phyloP scores from a whole-genome alignment of 257 asterid species.

The Gentiana macrophylla region DNA sequence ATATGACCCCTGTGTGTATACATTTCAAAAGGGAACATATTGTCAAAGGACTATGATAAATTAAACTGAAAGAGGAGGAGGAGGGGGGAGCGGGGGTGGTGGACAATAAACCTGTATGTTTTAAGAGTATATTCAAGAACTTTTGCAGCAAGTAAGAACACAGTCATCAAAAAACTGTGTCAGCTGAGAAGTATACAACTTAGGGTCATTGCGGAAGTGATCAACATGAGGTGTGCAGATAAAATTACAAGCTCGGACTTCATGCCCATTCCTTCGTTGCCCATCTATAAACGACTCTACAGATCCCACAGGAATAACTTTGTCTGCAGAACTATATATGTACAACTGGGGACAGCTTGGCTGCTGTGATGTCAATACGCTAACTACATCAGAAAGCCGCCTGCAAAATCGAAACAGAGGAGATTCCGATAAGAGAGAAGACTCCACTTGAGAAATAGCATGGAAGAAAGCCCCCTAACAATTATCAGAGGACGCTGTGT shows the following conservation, averaged over 20 bases:
- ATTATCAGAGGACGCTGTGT: no score
- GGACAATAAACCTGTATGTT: no score
- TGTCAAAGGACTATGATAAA: no score
- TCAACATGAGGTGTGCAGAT: constrained; percentile 84
- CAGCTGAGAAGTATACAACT: constrained; percentile 76
- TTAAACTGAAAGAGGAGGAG: no score
- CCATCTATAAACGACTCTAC: constrained; percentile 84
- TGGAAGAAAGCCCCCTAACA: no score
- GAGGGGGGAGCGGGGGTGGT: no score
- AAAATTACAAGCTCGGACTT: constrained; percentile 82
- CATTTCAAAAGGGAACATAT: no score
- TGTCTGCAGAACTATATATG: constrained; percentile 93
- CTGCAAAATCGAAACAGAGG: constrained; percentile 27
- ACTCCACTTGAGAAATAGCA: neutral
- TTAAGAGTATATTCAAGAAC: constrained; percentile 19
- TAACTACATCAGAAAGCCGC: constrained; percentile 70
- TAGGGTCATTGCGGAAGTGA: constrained; percentile 74
- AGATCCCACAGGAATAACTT: constrained; percentile 65
- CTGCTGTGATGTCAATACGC: constrained; percentile 54
- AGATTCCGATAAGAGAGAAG: neutral
- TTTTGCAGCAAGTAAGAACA: constrained; percentile 43
- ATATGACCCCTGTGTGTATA: no score
- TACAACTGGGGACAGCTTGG: constrained; percentile 87
- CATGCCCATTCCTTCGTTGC: constrained; percentile 55
- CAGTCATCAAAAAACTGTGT: constrained; percentile 68